A percentile compares a stretch with the other conserved stretches of the same genome.
Evolutionary conservation across 2,329 filamentous ascomycete species (phyloP).

Genomic region (Fusarium torulosum): DNA sequence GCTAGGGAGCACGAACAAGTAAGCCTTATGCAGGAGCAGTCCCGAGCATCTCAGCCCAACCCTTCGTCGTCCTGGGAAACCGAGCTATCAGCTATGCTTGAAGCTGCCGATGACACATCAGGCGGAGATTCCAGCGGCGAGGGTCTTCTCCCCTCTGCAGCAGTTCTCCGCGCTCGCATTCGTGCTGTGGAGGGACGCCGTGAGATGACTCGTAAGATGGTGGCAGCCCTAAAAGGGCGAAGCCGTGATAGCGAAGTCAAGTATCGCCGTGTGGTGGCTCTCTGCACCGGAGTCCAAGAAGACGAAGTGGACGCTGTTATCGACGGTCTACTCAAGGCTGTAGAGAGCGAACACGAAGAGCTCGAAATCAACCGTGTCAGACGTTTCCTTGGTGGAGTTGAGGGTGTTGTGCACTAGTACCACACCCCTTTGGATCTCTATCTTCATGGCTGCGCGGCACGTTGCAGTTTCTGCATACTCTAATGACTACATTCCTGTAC

Average conservation of each 20-base stretch:
- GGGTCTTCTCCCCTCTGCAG: slow-evolving; percentile 67
- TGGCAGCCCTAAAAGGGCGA: slow-evolving; percentile 78
- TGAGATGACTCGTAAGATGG: slow-evolving; percentile 73
- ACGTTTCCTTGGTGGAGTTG: slow-evolving; percentile 83
- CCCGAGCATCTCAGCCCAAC: slow-evolving; percentile 57
- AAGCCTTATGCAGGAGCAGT: slow-evolving; percentile 58
- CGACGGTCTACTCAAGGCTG: slow-evolving; percentile 83
- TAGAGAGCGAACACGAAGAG: slow-evolving; percentile 86
- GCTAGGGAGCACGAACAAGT: slow-evolving; percentile 78
- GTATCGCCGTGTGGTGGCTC: slow-evolving; percentile 87
- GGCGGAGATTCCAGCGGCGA: slow-evolving; percentile 55
- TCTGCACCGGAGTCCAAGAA: slow-evolving; percentile 86
- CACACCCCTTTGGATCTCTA: not conserved
- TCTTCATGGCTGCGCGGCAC: slow-evolving; percentile 1
- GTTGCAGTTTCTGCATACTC: slow-evolving; percentile 17
- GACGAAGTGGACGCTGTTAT: slow-evolving; percentile 83
- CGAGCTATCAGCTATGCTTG: slow-evolving; percentile 63
- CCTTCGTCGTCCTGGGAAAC: slow-evolving; percentile 66
- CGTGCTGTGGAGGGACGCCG: slow-evolving; percentile 79
- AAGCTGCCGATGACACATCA: slow-evolving; percentile 56
- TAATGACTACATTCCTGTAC: slow-evolving; percentile 42
- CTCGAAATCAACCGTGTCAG: slow-evolving; percentile 81
- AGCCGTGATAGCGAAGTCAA: slow-evolving; percentile 88
- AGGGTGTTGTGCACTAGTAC: slow-evolving; percentile 66
- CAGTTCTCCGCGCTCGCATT: slow-evolving; percentile 74